These are phyloP conservation scores for Calocera cornea DNA, from an alignment of 768 basidiomycete species.

Conservation along the genomic window DNA sequence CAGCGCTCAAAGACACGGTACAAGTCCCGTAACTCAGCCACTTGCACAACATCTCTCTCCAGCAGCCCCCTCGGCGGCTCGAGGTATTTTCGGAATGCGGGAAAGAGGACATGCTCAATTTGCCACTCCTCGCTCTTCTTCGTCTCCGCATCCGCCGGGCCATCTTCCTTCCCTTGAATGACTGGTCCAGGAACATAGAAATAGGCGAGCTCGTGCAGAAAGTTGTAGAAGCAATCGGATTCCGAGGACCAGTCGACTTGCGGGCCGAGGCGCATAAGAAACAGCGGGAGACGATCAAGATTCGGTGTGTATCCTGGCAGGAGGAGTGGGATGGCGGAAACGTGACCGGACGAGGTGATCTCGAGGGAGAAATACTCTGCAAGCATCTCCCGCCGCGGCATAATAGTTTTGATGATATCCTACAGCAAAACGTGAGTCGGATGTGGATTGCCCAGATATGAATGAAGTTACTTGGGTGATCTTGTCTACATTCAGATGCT, in stretches of 20 bases:
- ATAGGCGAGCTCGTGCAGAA: constrained; percentile 79
- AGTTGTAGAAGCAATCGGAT: constrained; percentile 67
- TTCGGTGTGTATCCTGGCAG: constrained; percentile 82
- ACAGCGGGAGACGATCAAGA: constrained; percentile 74
- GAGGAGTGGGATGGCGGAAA: constrained; percentile 72
- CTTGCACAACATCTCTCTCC: constrained; percentile 68
- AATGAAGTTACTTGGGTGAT: constrained; percentile 52
- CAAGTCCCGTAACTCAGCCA: constrained; percentile 79
- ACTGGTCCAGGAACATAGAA: constrained; percentile 69
- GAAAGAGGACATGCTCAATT: constrained; percentile 82
- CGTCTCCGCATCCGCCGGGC: constrained; percentile 16
- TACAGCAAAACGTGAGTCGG: constrained; percentile 19
- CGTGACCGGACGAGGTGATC: constrained; percentile 49
- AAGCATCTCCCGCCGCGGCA: constrained; percentile 64
- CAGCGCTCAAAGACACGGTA: constrained; percentile 94
- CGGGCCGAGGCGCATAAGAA: constrained; percentile 85
- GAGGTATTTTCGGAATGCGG: constrained; percentile 67
- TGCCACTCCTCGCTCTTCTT: constrained; percentile 66
- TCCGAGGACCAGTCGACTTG: constrained; percentile 86
- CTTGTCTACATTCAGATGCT: constrained; percentile 40
- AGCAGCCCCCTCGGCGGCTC: constrained; percentile 47
- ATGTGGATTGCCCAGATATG: not conserved
- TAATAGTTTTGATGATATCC: constrained; percentile 51
- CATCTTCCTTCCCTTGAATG: constrained; percentile 7
- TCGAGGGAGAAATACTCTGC: constrained; percentile 77